Base-by-base conservation (phyloP, 2,329 filamentous ascomycete species). In the Beauveria pseudobassiana region DNA sequence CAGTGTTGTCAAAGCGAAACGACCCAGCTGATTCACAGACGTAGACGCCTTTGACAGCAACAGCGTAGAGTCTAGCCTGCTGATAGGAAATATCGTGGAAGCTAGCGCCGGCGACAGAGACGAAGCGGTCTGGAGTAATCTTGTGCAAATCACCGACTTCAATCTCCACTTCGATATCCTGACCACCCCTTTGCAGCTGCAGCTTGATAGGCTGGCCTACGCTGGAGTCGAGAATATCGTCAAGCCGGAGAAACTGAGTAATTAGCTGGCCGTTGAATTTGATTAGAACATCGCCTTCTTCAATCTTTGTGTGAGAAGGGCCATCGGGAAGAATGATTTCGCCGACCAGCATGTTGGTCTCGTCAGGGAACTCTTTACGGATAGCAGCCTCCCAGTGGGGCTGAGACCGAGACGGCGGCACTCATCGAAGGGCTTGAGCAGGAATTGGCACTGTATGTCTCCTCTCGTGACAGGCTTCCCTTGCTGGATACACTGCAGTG, bases 31-130 rank as follows among this genome's bases (percentile, higher is more conserved):
- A 91, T 75, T 99, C 95, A 71, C 93, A 98, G 63, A 98, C 70
- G 72, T 91, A 99, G 20, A 99, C 92, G 40, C 95, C 95, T 73
- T 92, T 88, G 68, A 92, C 89, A 10, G 93, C 87, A 62, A 99
- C 93, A 40, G 93, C 93, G 73, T 97, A 98, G 5, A 97, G 83
- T 10, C 95, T 87, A n/a, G 95, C 92, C 75, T 98, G 93, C 72
- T 99, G 95, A 74, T 99, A 99, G 1, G 96, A 99, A 20, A 99
- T 80, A 72, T 96, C 86, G 77, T 99, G 96, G 79, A 99, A 98
- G 63, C 92, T 93, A 26, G 88, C 95, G 22, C 95, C 96, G 48
- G 93, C 91, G 49, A 98, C 93, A 5, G 92, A 91, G 59, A 98
- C 90, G 71, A 98, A 99, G 64, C 93, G 89, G 75, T 97, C 93